Conservation (phyloP, 345 rosid genomes). For the Excoecaria agallocha region DNA sequence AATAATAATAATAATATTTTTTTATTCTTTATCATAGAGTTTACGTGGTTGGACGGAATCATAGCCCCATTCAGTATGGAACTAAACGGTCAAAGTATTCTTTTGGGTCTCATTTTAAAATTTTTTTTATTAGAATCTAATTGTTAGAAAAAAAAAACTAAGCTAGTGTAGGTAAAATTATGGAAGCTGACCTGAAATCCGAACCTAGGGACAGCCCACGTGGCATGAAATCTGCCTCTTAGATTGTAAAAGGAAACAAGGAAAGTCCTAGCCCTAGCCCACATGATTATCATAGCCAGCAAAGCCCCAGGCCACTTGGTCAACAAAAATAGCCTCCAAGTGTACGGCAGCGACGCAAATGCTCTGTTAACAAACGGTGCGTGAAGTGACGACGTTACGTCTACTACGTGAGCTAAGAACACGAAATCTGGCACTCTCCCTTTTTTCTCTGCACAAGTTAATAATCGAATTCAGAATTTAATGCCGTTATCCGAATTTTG, state of each 20-base stretch:
- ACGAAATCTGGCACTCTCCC: conserved; percentile 78
- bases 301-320: conserved; percentile 49
- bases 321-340: conserved; percentile 39
- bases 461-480: neutral
- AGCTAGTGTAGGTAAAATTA: too few species aligned
- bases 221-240: conserved; percentile 62
- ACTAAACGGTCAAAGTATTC: too few species aligned
- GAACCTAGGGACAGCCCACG: conserved; percentile 83
- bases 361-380: conserved; percentile 61
- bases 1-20: too few species aligned
- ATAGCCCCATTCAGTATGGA: too few species aligned
- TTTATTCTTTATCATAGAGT: too few species aligned
- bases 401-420: conserved; percentile 91
- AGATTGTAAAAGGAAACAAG: conserved; percentile 54
- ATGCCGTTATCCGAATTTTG: too few species aligned
- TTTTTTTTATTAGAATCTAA: too few species aligned
- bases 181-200: conserved; percentile 69
- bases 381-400: conserved; percentile 60
- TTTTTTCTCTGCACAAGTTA: conserved; percentile 33
- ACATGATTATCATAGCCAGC: conserved; percentile 49
- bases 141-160: too few species aligned
- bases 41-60: too few species aligned
- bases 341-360: conserved; percentile 56
- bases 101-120: too few species aligned
- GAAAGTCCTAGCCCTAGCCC: conserved; percentile 79